Evolutionary conservation across 2,329 filamentous ascomycete species (phyloP).

Genomic region (Paecilomyces sp.): DNA sequence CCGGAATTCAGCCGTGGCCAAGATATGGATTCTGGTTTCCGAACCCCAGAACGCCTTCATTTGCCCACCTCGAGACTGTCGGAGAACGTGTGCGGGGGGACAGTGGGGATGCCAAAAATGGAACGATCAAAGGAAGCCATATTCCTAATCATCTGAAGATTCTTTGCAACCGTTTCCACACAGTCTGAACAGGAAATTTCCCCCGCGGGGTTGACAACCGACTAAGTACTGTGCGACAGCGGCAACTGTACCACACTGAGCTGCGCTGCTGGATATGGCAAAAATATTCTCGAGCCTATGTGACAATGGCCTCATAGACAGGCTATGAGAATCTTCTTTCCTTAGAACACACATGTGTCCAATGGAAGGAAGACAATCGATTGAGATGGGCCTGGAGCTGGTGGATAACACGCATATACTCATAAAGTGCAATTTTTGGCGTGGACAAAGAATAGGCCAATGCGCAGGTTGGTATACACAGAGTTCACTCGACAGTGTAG

Average conservation of each 20-base stretch:
- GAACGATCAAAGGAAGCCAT: not conserved
- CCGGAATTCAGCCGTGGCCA: not conserved
- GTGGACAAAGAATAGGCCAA: not conserved
- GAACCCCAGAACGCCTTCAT: constrained; percentile 4
- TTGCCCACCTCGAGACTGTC: not conserved
- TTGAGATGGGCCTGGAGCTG: not conserved
- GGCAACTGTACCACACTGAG: not conserved
- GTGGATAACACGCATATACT: not conserved
- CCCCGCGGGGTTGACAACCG: not conserved
- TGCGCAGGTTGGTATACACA: not conserved
- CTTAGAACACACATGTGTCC: not conserved
- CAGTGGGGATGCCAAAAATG: not conserved
- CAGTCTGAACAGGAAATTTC: not conserved
- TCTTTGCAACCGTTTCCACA: not conserved
- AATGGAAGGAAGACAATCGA: not conserved
- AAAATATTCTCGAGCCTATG: not conserved
- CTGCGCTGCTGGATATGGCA: not conserved
- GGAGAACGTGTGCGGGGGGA: not conserved
- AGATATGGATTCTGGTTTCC: constrained; percentile 18
- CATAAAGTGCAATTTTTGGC: not conserved
- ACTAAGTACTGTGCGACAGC: not conserved
- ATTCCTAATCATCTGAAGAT: not conserved
- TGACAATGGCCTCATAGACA: not conserved
- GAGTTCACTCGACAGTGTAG: not conserved
- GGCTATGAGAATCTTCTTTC: not conserved